Conservation (phyloP, 306 rosid species). For the Erythrophleum fordii region DNA sequence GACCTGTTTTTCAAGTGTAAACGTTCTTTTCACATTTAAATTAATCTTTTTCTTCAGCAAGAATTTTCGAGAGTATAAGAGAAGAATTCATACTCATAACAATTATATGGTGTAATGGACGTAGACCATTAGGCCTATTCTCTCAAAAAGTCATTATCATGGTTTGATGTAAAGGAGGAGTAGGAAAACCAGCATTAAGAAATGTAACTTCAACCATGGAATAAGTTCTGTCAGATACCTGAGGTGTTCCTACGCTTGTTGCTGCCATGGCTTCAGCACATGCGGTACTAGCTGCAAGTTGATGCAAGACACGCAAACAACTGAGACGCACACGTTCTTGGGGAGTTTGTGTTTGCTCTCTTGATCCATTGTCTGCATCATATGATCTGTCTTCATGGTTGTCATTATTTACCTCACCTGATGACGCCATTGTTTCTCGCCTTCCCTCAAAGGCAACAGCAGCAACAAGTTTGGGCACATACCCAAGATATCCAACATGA, state of each 20-base stretch:
- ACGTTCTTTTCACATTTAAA: neutral
- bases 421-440: constrained; percentile 93
- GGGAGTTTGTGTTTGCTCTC: constrained; percentile 82
- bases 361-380: constrained; percentile 61
- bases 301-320: constrained; percentile 97
- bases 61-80: neutral
- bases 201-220: constrained; percentile 15
- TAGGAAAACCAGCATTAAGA: constrained; percentile 21
- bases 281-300: constrained; percentile 94
- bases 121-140: neutral
- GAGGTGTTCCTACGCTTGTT: constrained; percentile 96
- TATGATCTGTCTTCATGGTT: constrained; percentile 51
- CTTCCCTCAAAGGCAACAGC: constrained; percentile 97
- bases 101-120: constrained; percentile 8
- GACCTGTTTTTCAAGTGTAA: neutral
- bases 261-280: constrained; percentile 99
- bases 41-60: neutral
- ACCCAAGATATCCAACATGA: constrained; percentile 99
- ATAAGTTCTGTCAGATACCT: constrained; percentile 54
- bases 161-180: constrained; percentile 8
- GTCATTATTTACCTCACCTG: constrained; percentile 68
- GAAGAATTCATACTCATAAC: constrained; percentile 17
- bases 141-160: neutral
- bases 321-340: constrained; percentile 98
- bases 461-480: constrained; percentile 95